Evolutionary conservation across 2,329 filamentous ascomycete species (phyloP), one percentile per base, ranked within the genome.

Genomic region (Cladosporium velox): DNA sequence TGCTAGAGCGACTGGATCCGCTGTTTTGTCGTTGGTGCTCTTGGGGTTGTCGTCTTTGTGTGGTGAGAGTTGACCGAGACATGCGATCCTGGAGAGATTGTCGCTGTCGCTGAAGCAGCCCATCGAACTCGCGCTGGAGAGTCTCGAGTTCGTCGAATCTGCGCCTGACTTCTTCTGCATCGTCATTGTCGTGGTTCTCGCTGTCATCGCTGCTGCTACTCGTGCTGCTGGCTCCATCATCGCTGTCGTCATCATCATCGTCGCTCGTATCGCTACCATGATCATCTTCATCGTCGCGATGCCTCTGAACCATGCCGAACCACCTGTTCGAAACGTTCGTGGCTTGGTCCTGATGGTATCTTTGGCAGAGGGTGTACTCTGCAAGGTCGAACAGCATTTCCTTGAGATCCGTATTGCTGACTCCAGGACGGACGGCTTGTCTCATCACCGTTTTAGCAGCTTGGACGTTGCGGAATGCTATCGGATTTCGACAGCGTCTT

Each of bases 331-430:
- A 57, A 5, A 65, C 62, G 2, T 15, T 8, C 14, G 12, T n/a
- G 7, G 62, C 62, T 34, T 65, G 52, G 28, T n/a, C 18, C 4
- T 65, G 62, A 26, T 59, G 62, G 28, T 26, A 34, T 24, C 52
- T 18, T 11, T 38, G 26, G n/a, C 62, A 65, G 15, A 65, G 54
- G 4, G 54, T 58, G 10, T 59, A 65, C 5, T 26, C 38, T 8
- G 62, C 62, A 6, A 65, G 24, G 11, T 34, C 28, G 30, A 18
- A 52, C 0, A 64, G 38, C n/a, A 64, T 28, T 5, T 35, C 44
- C 5, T 34, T 58, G 12, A 64, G 26, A n/a, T 49, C 52, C 14
- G 15, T 24, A 18, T 47, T 14, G 30, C 4, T 35, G 2, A 57
- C 21, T 3, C n/a, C 52, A 12, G 62, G 26, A 5, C 52, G 26